Evolutionary conservation across 2,329 filamentous ascomycete genomes (phyloP).

Genomic region (Zymoseptoria tritici): DNA sequence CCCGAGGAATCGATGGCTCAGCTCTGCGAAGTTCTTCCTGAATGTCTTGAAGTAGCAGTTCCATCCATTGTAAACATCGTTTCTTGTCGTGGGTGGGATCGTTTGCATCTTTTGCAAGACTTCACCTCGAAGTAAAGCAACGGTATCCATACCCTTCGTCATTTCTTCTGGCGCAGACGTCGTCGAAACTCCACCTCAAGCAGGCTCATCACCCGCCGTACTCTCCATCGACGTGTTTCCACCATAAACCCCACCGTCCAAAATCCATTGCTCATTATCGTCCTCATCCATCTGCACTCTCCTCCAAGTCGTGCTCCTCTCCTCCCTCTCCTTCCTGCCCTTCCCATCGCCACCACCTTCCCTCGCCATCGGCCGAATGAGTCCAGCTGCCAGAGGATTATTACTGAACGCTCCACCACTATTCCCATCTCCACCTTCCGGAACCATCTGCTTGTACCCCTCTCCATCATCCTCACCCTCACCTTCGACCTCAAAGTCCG

Average conservation of each 20-base stretch:
- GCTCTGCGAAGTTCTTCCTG: no score
- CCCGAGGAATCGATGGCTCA: no score
- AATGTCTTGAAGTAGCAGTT: no score
- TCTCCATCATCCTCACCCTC: conserved; percentile 31
- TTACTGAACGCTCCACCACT: conserved; percentile 55
- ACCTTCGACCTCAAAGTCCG: conserved; percentile 40
- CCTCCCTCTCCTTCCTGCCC: conserved; percentile 31
- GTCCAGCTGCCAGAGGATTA: conserved; percentile 58
- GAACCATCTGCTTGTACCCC: conserved; percentile 23
- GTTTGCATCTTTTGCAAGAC: no score
- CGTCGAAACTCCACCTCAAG: background rate
- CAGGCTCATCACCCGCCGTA: background rate
- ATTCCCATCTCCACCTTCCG: conserved; percentile 14
- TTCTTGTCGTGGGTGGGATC: no score
- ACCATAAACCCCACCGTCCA: conserved; percentile 46
- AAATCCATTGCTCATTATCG: conserved; percentile 47
- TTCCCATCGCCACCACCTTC: conserved; percentile 47
- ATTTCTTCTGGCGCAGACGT: no score
- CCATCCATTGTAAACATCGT: no score
- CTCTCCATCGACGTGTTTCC: background rate
- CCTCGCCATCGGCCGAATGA: conserved; percentile 56
- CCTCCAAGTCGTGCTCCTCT: conserved; percentile 36
- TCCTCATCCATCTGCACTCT: conserved; percentile 47
- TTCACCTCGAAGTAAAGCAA: no score
- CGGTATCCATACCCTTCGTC: no score